phyloP scores from a whole-genome alignment of 179 eudicot species.

The Silene coronaria region DNA sequence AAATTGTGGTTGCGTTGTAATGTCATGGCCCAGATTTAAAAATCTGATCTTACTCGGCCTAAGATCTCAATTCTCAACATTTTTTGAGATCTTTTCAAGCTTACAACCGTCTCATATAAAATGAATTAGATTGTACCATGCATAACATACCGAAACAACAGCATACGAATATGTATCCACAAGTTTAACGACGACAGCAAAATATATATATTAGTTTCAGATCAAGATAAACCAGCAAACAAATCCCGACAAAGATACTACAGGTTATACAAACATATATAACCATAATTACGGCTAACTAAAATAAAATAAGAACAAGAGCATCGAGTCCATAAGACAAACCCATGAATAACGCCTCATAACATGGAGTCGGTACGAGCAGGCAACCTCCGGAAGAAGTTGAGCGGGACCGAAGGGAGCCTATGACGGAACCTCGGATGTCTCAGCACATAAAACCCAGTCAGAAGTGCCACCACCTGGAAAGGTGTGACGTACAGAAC shows the following conservation, averaged over 20 bases:
- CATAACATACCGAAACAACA: too few relatives aligned
- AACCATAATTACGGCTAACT: constrained; percentile 25
- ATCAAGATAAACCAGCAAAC: constrained; percentile 19
- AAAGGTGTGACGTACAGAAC: constrained; percentile 54
- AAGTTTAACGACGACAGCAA: constrained; percentile 4
- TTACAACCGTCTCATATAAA: too few relatives aligned
- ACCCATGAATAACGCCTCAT: constrained; percentile 21
- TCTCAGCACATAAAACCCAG: constrained; percentile 51
- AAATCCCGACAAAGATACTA: constrained; percentile 17
- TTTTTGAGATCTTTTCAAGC: too few relatives aligned
- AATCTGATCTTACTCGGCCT: too few relatives aligned
- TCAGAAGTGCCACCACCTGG: constrained; percentile 48
- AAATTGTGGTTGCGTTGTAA: too few relatives aligned
- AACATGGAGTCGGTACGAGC: constrained; percentile 65
- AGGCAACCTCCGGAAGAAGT: constrained; percentile 69
- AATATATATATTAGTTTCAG: constrained; percentile 9
- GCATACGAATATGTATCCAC: neutral
- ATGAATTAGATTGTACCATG: too few relatives aligned
- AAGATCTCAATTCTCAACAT: too few relatives aligned
- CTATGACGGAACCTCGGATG: constrained; percentile 66
- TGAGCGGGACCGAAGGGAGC: constrained; percentile 63
- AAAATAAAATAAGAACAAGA: constrained; percentile 17
- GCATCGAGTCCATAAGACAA: constrained; percentile 12
- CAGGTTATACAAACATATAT: constrained; percentile 20
- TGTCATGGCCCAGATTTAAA: too few relatives aligned